Percentiles rank a stretch among this genome's conserved stretches.
Evolutionary conservation across 1,284 basidiomycete genomes (phyloP).

Genomic region (Fomes fomentarius): DNA sequence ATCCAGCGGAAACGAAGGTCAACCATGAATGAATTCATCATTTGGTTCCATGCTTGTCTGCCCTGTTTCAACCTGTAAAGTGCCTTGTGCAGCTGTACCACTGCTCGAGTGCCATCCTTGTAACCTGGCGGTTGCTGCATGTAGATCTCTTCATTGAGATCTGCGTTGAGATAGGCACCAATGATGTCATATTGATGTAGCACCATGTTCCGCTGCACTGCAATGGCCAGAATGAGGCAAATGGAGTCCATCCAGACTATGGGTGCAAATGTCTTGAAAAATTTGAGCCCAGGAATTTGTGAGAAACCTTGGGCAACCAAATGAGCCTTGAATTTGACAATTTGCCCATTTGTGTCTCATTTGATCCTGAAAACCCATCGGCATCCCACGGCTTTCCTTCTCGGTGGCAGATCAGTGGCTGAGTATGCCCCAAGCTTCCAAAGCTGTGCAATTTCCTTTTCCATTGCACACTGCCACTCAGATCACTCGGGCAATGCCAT

Average conservation of each 20-base stretch:
- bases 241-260: conserved; percentile 32
- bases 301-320: conserved; percentile 46
- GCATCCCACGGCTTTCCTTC: conserved; percentile 29
- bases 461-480: conserved; percentile 37
- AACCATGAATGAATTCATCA: conserved; percentile 16
- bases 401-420: conserved; percentile 25
- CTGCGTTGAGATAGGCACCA: conserved; percentile 39
- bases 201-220: conserved; percentile 22
- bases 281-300: conserved; percentile 44
- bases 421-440: conserved; percentile 28
- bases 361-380: conserved; percentile 39
- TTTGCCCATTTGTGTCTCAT: conserved; percentile 30
- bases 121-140: conserved; percentile 40
- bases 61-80: conserved; percentile 38
- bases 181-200: conserved; percentile 39
- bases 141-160: conserved; percentile 42
- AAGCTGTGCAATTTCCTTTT: conserved; percentile 32
- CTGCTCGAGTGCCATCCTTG: conserved; percentile 23
- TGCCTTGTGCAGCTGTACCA: conserved; percentile 20
- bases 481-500: conserved; percentile 19
- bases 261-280: conserved; percentile 38
- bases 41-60: conserved; percentile 31
- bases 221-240: conserved; percentile 33
- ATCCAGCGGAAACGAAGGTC: conserved; percentile 15
- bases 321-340: conserved; percentile 39